phyloP scores from a whole-genome alignment of 1,139 yeast species.

The Kurtzmaniella quercitrusa region DNA sequence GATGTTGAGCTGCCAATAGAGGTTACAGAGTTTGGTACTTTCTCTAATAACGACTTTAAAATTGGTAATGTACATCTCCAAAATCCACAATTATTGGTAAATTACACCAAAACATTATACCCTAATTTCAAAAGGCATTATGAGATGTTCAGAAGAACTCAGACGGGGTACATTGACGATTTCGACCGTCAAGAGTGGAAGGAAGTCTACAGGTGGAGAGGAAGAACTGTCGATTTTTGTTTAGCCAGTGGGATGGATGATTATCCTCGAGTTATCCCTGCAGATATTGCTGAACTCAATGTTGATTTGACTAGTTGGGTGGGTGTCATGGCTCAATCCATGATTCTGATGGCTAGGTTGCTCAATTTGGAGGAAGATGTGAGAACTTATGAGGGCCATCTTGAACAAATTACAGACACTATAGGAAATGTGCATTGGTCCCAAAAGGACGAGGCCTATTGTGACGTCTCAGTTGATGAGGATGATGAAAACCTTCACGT shows the following conservation, averaged over 20 bases:
- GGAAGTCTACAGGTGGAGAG: slow-evolving; percentile 93
- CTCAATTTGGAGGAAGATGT: slow-evolving; percentile 59
- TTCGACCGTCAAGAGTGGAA: slow-evolving; percentile 57
- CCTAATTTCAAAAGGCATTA: slow-evolving; percentile 76
- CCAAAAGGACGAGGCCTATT: slow-evolving; percentile 59
- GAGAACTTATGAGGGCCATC: slow-evolving; percentile 32
- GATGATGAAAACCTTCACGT: slow-evolving; percentile 61
- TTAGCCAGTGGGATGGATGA: slow-evolving; percentile 94
- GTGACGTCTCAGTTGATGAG: slow-evolving; percentile 79
- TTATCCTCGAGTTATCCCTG: slow-evolving; percentile 81
- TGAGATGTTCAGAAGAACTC: slow-evolving; percentile 82
- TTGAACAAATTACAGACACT: slow-evolving; percentile 51
- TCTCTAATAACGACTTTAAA: slow-evolving; percentile 13
- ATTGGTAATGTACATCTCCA: slow-evolving; percentile 52
- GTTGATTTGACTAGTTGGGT: slow-evolving; percentile 92
- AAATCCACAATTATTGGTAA: slow-evolving; percentile 57
- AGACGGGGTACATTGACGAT: slow-evolving; percentile 69
- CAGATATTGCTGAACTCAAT: slow-evolving; percentile 85
- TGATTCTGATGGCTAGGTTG: slow-evolving; percentile 70
- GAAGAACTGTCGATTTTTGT: slow-evolving; percentile 80
- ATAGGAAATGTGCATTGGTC: slow-evolving; percentile 81
- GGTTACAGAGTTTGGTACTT: slow-evolving; percentile 14
- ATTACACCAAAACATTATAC: slow-evolving; percentile 64
- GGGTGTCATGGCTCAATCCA: slow-evolving; percentile 84
- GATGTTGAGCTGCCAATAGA: slow-evolving; percentile 19